Evolutionary conservation across 352 stramenopile species (phyloP), one percentile per base, ranked within the genome.

Genomic region (Globisporangium canariense): DNA sequence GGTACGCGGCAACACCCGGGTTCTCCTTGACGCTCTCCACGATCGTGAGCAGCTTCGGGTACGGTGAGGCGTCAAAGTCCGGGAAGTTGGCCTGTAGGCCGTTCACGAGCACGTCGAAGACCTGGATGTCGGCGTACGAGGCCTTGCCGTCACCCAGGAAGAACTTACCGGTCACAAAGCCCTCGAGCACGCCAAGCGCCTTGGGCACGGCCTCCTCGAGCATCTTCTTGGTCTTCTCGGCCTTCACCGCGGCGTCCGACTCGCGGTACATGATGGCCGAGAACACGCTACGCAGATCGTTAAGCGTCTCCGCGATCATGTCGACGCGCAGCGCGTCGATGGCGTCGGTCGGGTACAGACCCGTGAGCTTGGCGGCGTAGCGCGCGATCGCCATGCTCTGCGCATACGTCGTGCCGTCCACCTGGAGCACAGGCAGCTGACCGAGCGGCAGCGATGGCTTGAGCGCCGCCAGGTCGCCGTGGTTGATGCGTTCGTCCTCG

Each of bases 91-190:
- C 51, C 22, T 55, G 43, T n/a, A 88, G 38, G 11, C 51, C 52
- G 63, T 83, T 81, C 32, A 71, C 46, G 28, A 81, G 43, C 28
- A 76, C 36, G 66, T 86, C 69, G 54, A 86, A 85, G 20, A 86
- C 30, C 40, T 75, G 62, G 2, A 89, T 58, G 30, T 88, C 80
- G 0, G 68, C 78, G 20, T 72, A 65, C 20, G 70, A 75, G 10
- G 62, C 28, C 47, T 77, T 74, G 41, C 66, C 71, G 46, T 71
- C 64, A 45, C 74, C 75, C 36, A 76, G 45, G 28, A 89, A 75
- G 63, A 70, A 89, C 51, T 70, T 52, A 25, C 74, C 78, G 25
- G 60, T 38, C 13, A 85, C 56, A 38, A 69, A 45, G n/a, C 32
- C 62, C 49, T 79, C 69, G 16, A 84, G 65, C 50, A 60, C 47